A percentile compares a stretch with the other conserved stretches of the same genome.
Evolutionary conservation across 176 grass and related monocot species (phyloP).

Genomic region (Rhipidocladum racemiflorum): DNA sequence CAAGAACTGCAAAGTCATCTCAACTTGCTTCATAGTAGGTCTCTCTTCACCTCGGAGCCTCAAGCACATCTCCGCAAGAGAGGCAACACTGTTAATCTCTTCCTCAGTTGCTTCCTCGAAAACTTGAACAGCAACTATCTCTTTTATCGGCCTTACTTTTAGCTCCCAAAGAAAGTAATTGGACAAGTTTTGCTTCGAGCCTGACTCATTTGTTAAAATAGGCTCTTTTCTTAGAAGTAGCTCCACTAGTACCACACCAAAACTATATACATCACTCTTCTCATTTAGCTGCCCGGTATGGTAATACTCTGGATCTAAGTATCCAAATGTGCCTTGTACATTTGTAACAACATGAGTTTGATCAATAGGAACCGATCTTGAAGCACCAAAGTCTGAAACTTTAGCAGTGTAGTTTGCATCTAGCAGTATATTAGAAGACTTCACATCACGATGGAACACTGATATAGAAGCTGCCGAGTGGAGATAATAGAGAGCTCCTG

Average conservation of each 20-base stretch:
- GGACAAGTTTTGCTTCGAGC: background rate
- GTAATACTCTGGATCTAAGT: no score
- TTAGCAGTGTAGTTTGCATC: constrained; percentile 23
- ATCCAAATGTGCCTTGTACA: background rate
- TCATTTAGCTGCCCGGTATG: background rate
- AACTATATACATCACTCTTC: background rate
- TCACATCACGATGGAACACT: constrained; percentile 42
- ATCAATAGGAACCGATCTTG: constrained; percentile 19
- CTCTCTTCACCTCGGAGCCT: no score
- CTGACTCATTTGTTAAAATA: background rate
- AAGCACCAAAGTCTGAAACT: constrained; percentile 45
- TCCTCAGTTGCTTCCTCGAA: background rate
- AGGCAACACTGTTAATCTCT: background rate
- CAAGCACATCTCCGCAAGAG: no score
- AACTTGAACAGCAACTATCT: background rate
- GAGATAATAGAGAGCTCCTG: constrained; percentile 12
- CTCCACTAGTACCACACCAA: background rate
- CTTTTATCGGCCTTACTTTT: background rate
- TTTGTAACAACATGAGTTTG: background rate
- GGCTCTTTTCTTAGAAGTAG: background rate
- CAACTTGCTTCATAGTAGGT: background rate
- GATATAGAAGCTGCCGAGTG: background rate
- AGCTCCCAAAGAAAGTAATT: background rate
- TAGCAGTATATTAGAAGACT: constrained; percentile 28
- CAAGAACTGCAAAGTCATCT: background rate